Base-by-base conservation (phyloP, 2,329 filamentous ascomycete genomes). In the Monilinia fructigena region DNA sequence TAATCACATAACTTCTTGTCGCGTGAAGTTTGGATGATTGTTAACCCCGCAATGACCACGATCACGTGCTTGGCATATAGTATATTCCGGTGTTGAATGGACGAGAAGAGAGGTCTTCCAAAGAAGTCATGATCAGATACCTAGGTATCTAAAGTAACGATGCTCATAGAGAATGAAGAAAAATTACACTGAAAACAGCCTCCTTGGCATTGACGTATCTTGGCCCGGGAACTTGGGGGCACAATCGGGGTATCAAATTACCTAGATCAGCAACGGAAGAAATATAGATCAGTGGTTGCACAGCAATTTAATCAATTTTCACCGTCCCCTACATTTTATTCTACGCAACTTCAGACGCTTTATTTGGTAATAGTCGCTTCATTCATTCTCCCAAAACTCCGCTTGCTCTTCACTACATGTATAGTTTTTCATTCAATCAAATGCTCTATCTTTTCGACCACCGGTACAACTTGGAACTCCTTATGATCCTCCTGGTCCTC, bases 401-500 rank as follows among this genome's bases (percentile, higher is more conserved):
- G 55, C 63, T 65, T 26, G 47, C 55, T 60, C 63, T 63, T 55
- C 61, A 65, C 45, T 65, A 45, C 38, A 65, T 60, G 35, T 60
- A 60, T 60, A 52, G 18, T 38, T 65, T 63, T 65, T 40, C 53
- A 58, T 20, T 52, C 28, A 35, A n/a, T 28, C 31, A 60, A 31
- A 52, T 31, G 14, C 62, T 65, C 63, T 65, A 35, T 65, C 28
- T 6, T 50, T 52, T 26, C 40, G 16, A 23, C 26, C 55, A 60
- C 26, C 18, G 28, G 18, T n/a, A 47, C 42, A 56, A 3, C 28
- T 28, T 28, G 28, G 28, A 28, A 28, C 53, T 56, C 55, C 20
- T 59, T 69, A 93, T 74, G 90, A 90, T 74, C 90, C 90, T 63
- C 93, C 95, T 16, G 95, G 95, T 28, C 94, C 95, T 78, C 95